Evolutionary conservation across 2,329 filamentous ascomycete species (phyloP), one percentile per base, ranked within the genome.

Genomic region (Neonectria faginata): DNA sequence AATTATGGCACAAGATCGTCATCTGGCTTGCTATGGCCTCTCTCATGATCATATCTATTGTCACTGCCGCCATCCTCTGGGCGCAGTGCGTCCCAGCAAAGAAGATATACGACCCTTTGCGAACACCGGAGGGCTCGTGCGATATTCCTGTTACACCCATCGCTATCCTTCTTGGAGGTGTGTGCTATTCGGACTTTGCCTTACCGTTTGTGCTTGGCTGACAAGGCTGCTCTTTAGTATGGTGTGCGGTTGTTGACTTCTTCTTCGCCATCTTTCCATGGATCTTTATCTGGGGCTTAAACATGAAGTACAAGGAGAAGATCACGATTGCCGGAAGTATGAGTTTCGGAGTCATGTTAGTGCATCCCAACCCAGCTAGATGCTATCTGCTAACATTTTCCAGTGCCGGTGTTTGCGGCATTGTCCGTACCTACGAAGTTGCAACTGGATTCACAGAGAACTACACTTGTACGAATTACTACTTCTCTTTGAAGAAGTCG

Each of bases 261-360:
- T 77, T 78, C 65, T 80, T 79, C 50, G 78, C 78, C 45, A 67
- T 75, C 7, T 78, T 82, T 12, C 81, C 81, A 0, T 83, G 81
- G 80, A 70, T 80, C 5, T 74, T 83, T 16, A 76, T 83, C 18
- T 81, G 79, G 80, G 75, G 76, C 1, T 63, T 83, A 9, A 78
- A 79, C 41, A 83, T 83, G 80, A 78, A 79, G 41, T 74, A 75
- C 12, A 75, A 77, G 11, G 81, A 83, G 39, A 83, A 82, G 69
- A 73, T 82, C 6, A 76, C 78, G 16, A 75, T 83, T 5, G 76
- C 79, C 1, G 70, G 75, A 12, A 78, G 80, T 45, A 77, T 83
- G 70, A 82, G 80, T 53, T 65, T 82, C 11, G 80, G 80, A 2
- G 62, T 81, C 2, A 76, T 82, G 80, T 78, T 42, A 62, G 67